A percentile compares a stretch with the other conserved stretches of the same genome.
These are phyloP conservation scores for Angomonas deanei DNA, from an alignment of 208 protist genomes.

Conservation along the genomic window DNA sequence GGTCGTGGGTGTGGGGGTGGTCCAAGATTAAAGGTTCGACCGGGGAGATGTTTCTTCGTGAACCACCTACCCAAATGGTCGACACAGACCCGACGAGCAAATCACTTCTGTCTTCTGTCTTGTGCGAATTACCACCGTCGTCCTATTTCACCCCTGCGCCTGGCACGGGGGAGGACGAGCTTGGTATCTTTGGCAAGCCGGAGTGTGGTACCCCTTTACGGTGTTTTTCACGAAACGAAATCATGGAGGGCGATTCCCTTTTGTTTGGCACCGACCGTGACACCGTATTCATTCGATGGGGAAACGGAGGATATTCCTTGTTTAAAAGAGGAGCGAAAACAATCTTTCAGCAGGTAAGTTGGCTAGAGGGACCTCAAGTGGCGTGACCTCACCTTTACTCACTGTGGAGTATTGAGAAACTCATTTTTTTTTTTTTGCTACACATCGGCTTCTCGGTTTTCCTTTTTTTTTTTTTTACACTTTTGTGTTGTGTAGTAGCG, in stretches of 20 bases:
- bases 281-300: constrained; percentile 58
- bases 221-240: constrained; percentile 1
- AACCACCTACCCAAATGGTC: too few species aligned
- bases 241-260: neutral
- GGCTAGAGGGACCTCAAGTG: neutral
- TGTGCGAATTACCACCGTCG: too few species aligned
- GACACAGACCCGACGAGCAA: neutral
- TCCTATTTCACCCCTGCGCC: neutral
- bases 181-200: too few species aligned
- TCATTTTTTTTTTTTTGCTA: constrained; percentile 2
- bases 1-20: constrained; percentile 71
- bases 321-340: constrained; percentile 36
- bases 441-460: neutral
- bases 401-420: too few species aligned
- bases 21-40: constrained; percentile 51
- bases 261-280: neutral
- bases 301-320: constrained; percentile 59
- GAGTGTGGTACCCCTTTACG: neutral
- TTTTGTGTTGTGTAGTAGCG: too few species aligned
- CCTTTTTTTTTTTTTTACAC: too few species aligned
- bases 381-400: too few species aligned
- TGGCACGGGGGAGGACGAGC: neutral
- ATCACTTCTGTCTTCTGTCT: neutral
- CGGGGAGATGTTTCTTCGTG: constrained; percentile 38
- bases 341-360: constrained; percentile 22